phyloP scores from a whole-genome alignment of 2,329 filamentous ascomycete genomes.

The Nemania sp. region DNA sequence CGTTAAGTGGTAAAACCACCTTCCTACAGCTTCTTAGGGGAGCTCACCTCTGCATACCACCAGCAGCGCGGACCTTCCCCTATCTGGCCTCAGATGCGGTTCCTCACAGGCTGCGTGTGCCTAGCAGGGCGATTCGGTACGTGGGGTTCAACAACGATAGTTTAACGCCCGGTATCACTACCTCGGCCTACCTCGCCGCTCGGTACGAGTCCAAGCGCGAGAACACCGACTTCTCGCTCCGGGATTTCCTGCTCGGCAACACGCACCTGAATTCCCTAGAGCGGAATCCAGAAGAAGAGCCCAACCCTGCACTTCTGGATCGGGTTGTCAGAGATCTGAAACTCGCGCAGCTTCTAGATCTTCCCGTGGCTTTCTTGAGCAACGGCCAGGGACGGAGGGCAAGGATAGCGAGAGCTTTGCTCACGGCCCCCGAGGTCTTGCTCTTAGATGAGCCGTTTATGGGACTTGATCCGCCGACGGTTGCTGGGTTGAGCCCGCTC shows the following conservation, averaged over 20 bases:
- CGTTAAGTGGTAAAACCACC: conserved; percentile 81
- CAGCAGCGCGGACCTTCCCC: conserved; percentile 81
- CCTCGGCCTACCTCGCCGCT: conserved; percentile 87
- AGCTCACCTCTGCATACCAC: conserved; percentile 79
- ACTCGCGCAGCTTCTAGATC: conserved; percentile 75
- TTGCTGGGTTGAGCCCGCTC: conserved; percentile 76
- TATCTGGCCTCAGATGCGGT: conserved; percentile 76
- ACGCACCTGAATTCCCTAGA: conserved; percentile 83
- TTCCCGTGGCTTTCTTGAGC: conserved; percentile 90
- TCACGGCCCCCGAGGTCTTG: conserved; percentile 82
- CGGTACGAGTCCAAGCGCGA: conserved; percentile 91
- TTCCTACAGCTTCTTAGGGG: conserved; percentile 84
- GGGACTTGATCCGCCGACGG: conserved; percentile 89
- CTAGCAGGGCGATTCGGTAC: conserved; percentile 81
- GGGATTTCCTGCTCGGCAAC: conserved; percentile 84
- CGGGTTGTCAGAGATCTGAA: conserved; percentile 77
- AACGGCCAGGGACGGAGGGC: conserved; percentile 92
- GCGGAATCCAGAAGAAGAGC: conserved; percentile 57
- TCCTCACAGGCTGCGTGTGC: conserved; percentile 65
- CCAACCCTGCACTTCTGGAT: conserved; percentile 65
- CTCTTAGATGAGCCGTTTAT: conserved; percentile 96
- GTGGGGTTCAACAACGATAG: conserved; percentile 89
- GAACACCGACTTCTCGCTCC: conserved; percentile 86
- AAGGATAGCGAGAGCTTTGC: conserved; percentile 86
- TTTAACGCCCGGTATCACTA: conserved; percentile 65